A percentile compares a stretch with the other conserved stretches of the same genome.
phyloP scores from a whole-genome alignment of 164 flowering plant species.

The Umbellularia californica region DNA sequence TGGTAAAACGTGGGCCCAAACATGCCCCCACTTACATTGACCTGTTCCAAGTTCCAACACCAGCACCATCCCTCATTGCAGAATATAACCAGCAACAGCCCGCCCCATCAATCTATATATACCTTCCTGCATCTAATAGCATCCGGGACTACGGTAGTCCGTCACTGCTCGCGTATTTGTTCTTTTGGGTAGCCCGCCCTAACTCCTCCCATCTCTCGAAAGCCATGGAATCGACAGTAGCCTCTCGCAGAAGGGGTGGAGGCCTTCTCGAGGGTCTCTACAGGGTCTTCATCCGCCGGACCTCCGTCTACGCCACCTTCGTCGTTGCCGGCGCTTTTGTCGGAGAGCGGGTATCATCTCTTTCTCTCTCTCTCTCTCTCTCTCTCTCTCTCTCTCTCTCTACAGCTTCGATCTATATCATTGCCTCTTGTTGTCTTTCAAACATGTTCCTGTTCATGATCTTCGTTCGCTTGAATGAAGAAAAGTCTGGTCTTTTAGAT shows the following conservation, averaged over 20 bases:
- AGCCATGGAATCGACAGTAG: constrained; percentile 31
- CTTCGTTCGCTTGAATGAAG: no score
- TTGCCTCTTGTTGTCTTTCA: not conserved
- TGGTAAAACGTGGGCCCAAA: no score
- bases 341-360: constrained; percentile 60
- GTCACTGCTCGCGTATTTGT: no score
- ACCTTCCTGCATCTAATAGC: no score
- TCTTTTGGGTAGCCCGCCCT: constrained; percentile 2
- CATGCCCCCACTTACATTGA: no score
- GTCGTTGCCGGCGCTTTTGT: constrained; percentile 72
- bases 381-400: not conserved
- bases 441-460: not conserved
- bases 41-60: no score
- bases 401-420: not conserved
- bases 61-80: no score
- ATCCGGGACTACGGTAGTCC: no score
- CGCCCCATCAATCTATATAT: no score
- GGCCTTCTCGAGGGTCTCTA: constrained; percentile 59
- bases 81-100: no score
- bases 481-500: no score
- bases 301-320: constrained; percentile 76
- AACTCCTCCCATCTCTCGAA: not conserved
- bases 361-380: no score
- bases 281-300: constrained; percentile 70
- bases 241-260: constrained; percentile 37